Evolutionary conservation across 768 basidiomycete species (phyloP).

Genomic region (Filobasidium floriforme): DNA sequence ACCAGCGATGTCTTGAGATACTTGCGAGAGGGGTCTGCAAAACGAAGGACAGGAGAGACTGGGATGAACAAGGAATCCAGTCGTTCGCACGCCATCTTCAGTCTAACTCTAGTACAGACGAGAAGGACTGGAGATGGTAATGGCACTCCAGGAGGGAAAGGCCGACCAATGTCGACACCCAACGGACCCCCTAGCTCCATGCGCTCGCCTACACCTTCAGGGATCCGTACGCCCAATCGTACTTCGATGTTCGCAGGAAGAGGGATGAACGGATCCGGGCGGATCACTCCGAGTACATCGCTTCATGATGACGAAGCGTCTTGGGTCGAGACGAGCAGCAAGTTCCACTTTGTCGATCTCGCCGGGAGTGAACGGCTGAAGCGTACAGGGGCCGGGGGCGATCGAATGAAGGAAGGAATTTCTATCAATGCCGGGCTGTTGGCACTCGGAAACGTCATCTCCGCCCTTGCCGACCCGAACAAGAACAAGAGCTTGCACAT

Average conservation of each 20-base stretch:
- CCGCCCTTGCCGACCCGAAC: slow-evolving; percentile 87
- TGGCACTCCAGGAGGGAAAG: slow-evolving; percentile 1
- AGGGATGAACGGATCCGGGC: slow-evolving; percentile 2
- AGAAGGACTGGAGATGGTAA: slow-evolving; percentile 46
- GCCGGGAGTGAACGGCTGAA: slow-evolving; percentile 95
- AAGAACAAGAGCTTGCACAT: slow-evolving; percentile 82
- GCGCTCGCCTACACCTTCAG: slow-evolving; percentile 33
- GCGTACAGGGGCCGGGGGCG: slow-evolving; percentile 89
- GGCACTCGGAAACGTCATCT: slow-evolving; percentile 96
- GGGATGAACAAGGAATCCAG: slow-evolving; percentile 99
- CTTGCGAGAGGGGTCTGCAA: slow-evolving; percentile 78
- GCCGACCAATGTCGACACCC: slow-evolving; percentile 34
- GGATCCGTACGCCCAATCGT: slow-evolving; percentile 25
- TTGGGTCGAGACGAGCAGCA: slow-evolving; percentile 83
- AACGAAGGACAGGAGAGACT: slow-evolving; percentile 90
- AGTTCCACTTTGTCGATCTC: slow-evolving; percentile 97
- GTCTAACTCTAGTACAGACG: slow-evolving; percentile 85
- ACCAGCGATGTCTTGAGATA: slow-evolving; percentile 89
- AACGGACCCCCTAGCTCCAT: slow-evolving; percentile 22
- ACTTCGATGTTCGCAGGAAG: slow-evolving; percentile 27
- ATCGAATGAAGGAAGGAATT: slow-evolving; percentile 97
- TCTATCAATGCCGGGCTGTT: slow-evolving; percentile 95
- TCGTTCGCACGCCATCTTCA: slow-evolving; percentile 97
- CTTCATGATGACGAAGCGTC: slow-evolving; percentile 4
- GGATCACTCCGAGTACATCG: slow-evolving; percentile 9